These are phyloP conservation scores for Aureobasidium zeae DNA, from an alignment of 2,329 filamentous ascomycete species.

Conservation along the genomic window DNA sequence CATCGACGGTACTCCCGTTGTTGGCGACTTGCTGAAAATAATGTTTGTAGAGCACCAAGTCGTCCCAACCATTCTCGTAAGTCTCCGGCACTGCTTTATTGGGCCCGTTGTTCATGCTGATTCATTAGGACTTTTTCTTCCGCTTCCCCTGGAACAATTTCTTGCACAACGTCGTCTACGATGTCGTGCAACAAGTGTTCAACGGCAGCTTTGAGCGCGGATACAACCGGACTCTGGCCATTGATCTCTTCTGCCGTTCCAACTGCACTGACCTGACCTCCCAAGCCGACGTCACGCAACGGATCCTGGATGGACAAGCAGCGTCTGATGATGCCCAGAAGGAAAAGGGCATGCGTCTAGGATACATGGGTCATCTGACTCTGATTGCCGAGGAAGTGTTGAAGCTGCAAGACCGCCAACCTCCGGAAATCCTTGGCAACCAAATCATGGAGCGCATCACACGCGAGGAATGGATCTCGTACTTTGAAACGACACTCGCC, in stretches of 20 bases:
- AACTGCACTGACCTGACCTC: conserved; percentile 36
- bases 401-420: conserved; percentile 92
- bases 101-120: background rate
- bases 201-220: conserved; percentile 96
- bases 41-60: conserved; percentile 93
- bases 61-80: conserved; percentile 88
- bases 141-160: conserved; percentile 99
- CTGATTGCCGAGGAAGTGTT: conserved; percentile 97
- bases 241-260: conserved; percentile 62
- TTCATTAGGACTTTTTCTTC: conserved; percentile 85
- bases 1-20: conserved; percentile 60
- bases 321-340: conserved; percentile 78
- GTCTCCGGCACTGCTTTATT: conserved; percentile 27
- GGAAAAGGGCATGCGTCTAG: conserved; percentile 78
- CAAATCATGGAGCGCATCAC: conserved; percentile 80
- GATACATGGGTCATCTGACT: conserved; percentile 97
- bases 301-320: conserved; percentile 83
- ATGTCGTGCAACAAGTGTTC: conserved; percentile 97
- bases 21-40: conserved; percentile 90
- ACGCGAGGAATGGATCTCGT: conserved; percentile 83
- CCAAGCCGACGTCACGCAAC: conserved; percentile 76
- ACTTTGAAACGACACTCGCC: conserved; percentile 84
- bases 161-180: conserved; percentile 96
- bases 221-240: conserved; percentile 79
- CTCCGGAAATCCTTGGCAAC: conserved; percentile 76